Base-by-base conservation (phyloP, 2,329 filamentous ascomycete species). In the Cercospora citrullina region DNA sequence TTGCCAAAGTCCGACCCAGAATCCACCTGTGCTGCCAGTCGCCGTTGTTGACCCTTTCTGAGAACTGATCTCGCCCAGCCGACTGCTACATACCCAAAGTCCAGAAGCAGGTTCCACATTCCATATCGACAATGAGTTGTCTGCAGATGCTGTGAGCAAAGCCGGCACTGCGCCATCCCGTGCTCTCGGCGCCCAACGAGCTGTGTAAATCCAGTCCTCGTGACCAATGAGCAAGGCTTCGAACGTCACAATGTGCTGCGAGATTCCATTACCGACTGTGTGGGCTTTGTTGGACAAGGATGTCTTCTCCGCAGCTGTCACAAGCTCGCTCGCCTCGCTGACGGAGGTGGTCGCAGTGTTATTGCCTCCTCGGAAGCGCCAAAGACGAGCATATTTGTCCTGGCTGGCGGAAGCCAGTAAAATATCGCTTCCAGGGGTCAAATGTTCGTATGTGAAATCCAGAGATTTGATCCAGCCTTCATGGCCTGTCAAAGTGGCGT, bases 161-260 rank as follows among this genome's bases (percentile, higher is more conserved):
- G 85, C 87, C 16, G 75, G 73, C 12, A 63, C 42, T 2, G 77
- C 80, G 60, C 79, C 80, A 67, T 83, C 81, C 14, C 80, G 80
- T 14, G 80, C 75, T 53, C 82, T 78, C 6, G 84, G 83, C 68
- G 87, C 86, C 94, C 94, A 97, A 64, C 85, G 84, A 1, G 92
- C 90, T 65, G 91, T 96, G 80, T 97, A 98, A 66, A 99, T 94
- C 95, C 95, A 99, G 76, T 99, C 95, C 77, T 99, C 95, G 76
- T 99, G 95, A 8, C 95, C 95, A 2, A 99, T 87, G 5, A 99
- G 86, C 2, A 99, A 84, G 1, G 95, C 95, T 79, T 99, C 95
- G 73, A 99, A 98, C 0, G 93, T 96, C 65, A 97, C 85, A 6
- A 91, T 91, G 79, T 91, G 94, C 72, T 90, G 89, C 4, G 82